Conservation (phyloP, 805 yeast species). For the Teunomyces lycoperdinae region DNA sequence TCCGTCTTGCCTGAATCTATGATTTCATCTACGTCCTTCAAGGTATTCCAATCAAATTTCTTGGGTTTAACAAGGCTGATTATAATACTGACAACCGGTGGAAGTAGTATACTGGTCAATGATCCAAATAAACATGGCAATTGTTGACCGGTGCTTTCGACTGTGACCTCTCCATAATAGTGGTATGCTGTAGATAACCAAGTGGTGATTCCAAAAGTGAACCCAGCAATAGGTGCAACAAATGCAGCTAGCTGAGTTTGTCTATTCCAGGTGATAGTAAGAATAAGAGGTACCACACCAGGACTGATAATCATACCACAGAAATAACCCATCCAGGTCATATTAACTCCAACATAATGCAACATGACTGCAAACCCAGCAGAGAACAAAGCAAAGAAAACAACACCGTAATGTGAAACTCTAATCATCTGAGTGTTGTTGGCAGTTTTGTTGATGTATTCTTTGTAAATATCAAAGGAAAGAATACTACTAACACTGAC, state of each 20-base stretch:
- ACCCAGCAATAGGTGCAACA: constrained; percentile 2
- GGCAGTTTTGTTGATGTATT: constrained; percentile 5
- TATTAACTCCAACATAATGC: constrained; percentile 26
- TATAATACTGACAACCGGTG: constrained; percentile 22
- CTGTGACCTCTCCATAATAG: constrained; percentile 1
- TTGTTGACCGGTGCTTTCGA: constrained; percentile 1
- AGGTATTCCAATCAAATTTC: constrained; percentile 27
- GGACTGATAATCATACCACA: constrained; percentile 5
- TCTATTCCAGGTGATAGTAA: constrained; percentile 4
- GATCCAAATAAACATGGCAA: constrained; percentile 4
- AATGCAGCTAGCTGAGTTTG: constrained; percentile 4
- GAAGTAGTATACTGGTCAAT: constrained; percentile 1
- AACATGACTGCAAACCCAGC: constrained; percentile 38
- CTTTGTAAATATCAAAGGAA: constrained; percentile 5
- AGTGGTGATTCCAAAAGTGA: not conserved
- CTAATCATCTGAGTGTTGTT: constrained; percentile 5
- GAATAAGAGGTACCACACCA: constrained; percentile 4
- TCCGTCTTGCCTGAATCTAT: not conserved
- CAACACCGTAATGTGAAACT: constrained; percentile 4
- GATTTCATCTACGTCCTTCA: constrained; percentile 12
- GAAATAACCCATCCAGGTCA: constrained; percentile 8
- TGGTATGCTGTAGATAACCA: constrained; percentile 3
- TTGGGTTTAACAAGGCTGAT: constrained; percentile 26
- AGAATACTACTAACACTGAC: constrained; percentile 3
- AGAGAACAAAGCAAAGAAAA: constrained; percentile 29